A percentile compares a stretch with the other conserved stretches of the same genome.
Evolutionary conservation across 768 basidiomycete species (phyloP).

Genomic region (Sarcomyxa edulis): DNA sequence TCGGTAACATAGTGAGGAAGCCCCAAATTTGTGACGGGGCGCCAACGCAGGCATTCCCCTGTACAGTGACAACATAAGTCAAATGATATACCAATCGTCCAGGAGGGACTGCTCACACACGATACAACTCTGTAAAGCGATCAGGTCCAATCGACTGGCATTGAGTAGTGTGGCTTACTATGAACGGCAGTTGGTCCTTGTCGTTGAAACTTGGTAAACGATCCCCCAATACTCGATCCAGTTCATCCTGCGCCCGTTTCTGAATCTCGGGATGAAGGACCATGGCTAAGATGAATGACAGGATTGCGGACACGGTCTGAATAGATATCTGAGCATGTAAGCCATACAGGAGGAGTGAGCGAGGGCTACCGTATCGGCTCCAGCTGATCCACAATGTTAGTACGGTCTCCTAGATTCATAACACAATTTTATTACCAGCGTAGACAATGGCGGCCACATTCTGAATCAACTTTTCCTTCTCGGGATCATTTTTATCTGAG

Average conservation of each 20-base stretch:
- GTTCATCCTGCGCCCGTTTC: constrained; percentile 27
- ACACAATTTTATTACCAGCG: constrained; percentile 30
- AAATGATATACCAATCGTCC: too few species aligned
- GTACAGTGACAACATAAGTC: background rate
- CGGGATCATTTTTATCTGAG: constrained; percentile 16
- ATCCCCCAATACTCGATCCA: constrained; percentile 26
- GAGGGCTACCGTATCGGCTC: constrained; percentile 23
- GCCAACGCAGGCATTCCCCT: constrained; percentile 6
- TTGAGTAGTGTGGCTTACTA: constrained; percentile 25
- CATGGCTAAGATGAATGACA: constrained; percentile 35
- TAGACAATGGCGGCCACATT: constrained; percentile 39
- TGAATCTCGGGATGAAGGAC: constrained; percentile 34
- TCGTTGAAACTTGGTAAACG: constrained; percentile 33
- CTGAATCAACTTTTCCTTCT: constrained; percentile 30
- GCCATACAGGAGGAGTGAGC: background rate
- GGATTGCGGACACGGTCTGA: constrained; percentile 25
- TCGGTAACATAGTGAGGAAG: constrained; percentile 16
- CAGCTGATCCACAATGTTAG: constrained; percentile 10
- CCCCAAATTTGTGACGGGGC: constrained; percentile 11
- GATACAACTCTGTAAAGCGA: constrained; percentile 18
- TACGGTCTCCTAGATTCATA: background rate
- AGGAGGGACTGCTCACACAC: too few species aligned
- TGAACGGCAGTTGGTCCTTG: constrained; percentile 35
- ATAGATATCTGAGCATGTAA: background rate
- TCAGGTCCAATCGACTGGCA: background rate